Conservation (phyloP, 495 filamentous ascomycete genomes). For the Tuber melanosporum region DNA sequence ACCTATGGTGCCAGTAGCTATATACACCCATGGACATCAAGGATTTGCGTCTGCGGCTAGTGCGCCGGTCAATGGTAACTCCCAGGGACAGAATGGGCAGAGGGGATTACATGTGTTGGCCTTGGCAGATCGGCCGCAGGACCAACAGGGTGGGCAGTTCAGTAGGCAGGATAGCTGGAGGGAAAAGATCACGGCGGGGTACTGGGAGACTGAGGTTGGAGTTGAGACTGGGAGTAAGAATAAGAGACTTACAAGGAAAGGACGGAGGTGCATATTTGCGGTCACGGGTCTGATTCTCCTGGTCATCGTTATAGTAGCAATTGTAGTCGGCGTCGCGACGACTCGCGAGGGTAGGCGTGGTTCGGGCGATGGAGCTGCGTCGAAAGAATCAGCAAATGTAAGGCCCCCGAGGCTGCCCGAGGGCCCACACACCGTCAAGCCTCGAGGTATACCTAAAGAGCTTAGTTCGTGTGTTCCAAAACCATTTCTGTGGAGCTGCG, state of each 20-base stretch:
- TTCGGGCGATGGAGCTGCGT: not conserved
- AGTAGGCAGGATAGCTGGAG: not conserved
- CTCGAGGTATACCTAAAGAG: conserved; percentile 6
- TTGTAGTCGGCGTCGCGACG: conserved; percentile 23
- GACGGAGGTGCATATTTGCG: conserved; percentile 18
- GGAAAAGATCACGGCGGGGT: conserved; percentile 23
- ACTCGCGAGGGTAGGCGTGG: conserved; percentile 1
- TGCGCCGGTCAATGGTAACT: not conserved
- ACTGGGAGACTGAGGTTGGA: conserved; percentile 20
- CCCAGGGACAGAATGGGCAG: conserved; percentile 25
- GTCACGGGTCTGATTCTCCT: conserved; percentile 13
- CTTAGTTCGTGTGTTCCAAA: conserved; percentile 19
- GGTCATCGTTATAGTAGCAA: conserved; percentile 14
- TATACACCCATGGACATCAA: conserved; percentile 8
- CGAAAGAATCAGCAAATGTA: not conserved
- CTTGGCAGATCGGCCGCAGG: conserved; percentile 5
- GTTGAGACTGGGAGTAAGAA: conserved; percentile 18
- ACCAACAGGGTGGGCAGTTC: not conserved
- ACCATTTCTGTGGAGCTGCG: conserved; percentile 29
- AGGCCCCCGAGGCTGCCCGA: conserved; percentile 16
- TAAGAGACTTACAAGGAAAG: conserved; percentile 16
- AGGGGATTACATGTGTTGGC: conserved; percentile 20
- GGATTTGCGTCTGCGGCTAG: conserved; percentile 5
- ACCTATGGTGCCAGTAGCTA: conserved; percentile 6
- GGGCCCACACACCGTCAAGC: conserved; percentile 12